These are phyloP conservation scores for Imleria badia DNA, from an alignment of 768 basidiomycete species.

Conservation along the genomic window DNA sequence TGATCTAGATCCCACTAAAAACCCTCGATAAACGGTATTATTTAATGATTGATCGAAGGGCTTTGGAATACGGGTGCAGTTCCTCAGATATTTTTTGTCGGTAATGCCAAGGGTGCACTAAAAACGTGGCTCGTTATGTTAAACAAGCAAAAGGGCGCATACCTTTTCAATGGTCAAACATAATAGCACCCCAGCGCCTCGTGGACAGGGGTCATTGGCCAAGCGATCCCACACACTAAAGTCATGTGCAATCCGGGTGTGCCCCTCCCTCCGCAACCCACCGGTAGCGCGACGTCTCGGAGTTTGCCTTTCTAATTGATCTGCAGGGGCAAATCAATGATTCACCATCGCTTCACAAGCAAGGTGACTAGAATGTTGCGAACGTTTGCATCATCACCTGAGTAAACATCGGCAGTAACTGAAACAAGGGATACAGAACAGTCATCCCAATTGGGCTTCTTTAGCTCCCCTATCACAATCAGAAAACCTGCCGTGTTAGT, in stretches of 20 bases:
- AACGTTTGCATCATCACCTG: not conserved
- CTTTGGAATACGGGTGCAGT: not conserved
- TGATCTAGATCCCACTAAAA: too few species aligned
- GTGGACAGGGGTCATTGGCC: too few species aligned
- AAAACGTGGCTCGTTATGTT: not conserved
- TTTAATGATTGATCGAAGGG: not conserved
- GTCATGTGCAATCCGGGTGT: too few species aligned
- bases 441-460: not conserved
- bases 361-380: not conserved
- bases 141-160: not conserved
- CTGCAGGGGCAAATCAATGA: not conserved
- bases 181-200: not conserved
- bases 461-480: not conserved
- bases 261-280: too few species aligned
- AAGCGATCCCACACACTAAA: too few species aligned
- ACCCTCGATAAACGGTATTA: not conserved
- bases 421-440: slow-evolving; percentile 3
- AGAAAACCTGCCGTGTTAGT: not conserved
- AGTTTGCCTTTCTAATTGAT: not conserved
- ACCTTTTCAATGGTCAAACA: not conserved
- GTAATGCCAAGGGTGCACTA: not conserved
- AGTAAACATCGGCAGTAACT: not conserved
- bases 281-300: not conserved
- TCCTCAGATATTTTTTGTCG: not conserved
- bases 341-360: not conserved